These are phyloP conservation scores for Nicotiana obtusifolia DNA, from an alignment of 257 asterid species.

Conservation along the genomic window DNA sequence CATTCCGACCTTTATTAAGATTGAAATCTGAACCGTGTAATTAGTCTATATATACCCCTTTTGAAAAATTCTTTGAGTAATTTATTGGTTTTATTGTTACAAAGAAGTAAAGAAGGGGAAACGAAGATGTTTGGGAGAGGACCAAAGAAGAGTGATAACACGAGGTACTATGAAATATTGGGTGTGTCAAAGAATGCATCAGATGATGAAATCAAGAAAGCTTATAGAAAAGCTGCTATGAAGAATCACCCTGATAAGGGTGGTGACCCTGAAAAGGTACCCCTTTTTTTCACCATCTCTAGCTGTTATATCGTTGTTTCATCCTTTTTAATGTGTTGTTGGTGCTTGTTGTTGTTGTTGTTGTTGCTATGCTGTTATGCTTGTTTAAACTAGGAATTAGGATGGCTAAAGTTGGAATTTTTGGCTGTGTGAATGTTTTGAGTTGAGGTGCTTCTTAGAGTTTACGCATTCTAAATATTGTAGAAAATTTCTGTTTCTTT, in stretches of 20 bases:
- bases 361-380: background rate
- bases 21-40: constrained; percentile 21
- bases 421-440: background rate
- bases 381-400: background rate
- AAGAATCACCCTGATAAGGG: constrained; percentile 90
- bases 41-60: background rate
- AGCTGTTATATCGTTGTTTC: too few species aligned
- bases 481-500: background rate
- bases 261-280: constrained; percentile 88
- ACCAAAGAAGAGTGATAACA: constrained; percentile 45
- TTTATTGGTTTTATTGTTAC: background rate
- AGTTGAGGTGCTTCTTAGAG: background rate
- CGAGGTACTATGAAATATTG: constrained; percentile 37
- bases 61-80: background rate
- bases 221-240: constrained; percentile 75
- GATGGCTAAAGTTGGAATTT: background rate
- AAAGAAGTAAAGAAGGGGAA: background rate
- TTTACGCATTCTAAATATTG: background rate
- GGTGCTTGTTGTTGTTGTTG: background rate
- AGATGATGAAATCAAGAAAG: constrained; percentile 73
- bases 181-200: constrained; percentile 62
- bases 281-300: too few species aligned
- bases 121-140: constrained; percentile 53
- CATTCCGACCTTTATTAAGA: background rate
- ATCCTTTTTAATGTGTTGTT: background rate